Base-by-base conservation (phyloP, 2,329 filamentous ascomycete genomes). In the Colletotrichum limetticola region DNA sequence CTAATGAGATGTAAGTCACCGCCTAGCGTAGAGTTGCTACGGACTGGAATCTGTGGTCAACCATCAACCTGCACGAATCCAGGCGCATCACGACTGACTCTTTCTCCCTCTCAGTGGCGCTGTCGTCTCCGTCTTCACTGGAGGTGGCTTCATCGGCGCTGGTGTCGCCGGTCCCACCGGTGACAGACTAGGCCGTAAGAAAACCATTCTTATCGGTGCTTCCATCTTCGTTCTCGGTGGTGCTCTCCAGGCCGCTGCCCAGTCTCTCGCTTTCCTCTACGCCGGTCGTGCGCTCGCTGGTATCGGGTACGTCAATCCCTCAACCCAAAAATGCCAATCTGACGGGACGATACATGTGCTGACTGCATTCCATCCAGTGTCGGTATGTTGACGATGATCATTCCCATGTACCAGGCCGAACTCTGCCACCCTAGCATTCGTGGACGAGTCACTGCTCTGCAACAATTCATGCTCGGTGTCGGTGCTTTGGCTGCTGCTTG, bases 391-490 rank as follows among this genome's bases (percentile, higher is more conserved):
- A 78, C 79, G 58, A 83, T 82, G 81, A 81, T 81, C 11, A 80
- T 84, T 67, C 82, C 93, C 2, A 82, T 95, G 0, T 96, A 95
- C 79, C 94, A 95, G 79, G 93, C 92, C 26, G 94, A 97, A 78
- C 87, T 96, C 28, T 91, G 92, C 4, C 94, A 96, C 79, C 94
- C 94, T 1, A 89, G 88, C 71, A 96, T 96, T 77, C 90, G 94
- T 80, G 94, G 94, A 14, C 86, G 91, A 74, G 88, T 97, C 37
- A 95, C 93, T 0, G 89, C 91, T 35, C 85, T 96, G 4, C 94
- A 95, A 80, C 94, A 95, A 77, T 95, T 95, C 79, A 95, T 95
- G 93, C 81, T 96, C 64, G 94, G 93, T 1, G 89, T 96, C 32
- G 94, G 94, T 69, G 85, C 93, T 19, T 87, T 97, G 1, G 83